These are phyloP conservation scores for Geosmithia morbida DNA, from an alignment of 2,329 filamentous ascomycete species.

Conservation along the genomic window DNA sequence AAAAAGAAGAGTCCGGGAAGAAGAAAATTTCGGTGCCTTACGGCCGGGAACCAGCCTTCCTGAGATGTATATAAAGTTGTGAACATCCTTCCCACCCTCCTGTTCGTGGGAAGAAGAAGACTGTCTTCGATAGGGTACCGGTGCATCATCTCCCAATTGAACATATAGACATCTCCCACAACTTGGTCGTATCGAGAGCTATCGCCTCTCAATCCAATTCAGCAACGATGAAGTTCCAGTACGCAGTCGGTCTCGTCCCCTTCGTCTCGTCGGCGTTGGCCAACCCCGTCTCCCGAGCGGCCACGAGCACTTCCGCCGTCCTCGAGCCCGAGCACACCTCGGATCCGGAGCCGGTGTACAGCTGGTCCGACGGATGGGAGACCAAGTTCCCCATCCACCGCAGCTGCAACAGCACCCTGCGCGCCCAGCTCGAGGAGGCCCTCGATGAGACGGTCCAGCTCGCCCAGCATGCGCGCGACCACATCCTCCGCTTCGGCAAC, in stretches of 20 bases:
- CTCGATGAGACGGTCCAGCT: constrained; percentile 44
- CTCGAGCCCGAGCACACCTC: neutral
- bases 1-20: no score
- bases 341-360: constrained; percentile 10
- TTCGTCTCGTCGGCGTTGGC: constrained; percentile 13
- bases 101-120: no score
- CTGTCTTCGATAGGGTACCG: no score
- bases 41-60: no score
- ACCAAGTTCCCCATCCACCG: constrained; percentile 37
- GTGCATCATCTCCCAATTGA: no score
- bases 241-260: constrained; percentile 6
- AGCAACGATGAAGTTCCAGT: constrained; percentile 4
- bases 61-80: no score
- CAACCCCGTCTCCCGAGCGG: constrained; percentile 6
- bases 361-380: constrained; percentile 17
- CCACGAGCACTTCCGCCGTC: constrained; percentile 1
- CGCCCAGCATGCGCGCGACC: constrained; percentile 45
- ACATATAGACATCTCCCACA: neutral
- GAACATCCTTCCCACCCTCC: no score
- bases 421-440: constrained; percentile 36
- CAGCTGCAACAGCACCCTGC: constrained; percentile 51
- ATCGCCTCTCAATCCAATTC: no score
- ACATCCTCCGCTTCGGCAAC: constrained; percentile 42
- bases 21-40: no score
- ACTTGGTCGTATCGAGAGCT: neutral